Evolutionary conservation across 352 stramenopile species (phyloP).

Genomic region (Phytophthora hibernalis): DNA sequence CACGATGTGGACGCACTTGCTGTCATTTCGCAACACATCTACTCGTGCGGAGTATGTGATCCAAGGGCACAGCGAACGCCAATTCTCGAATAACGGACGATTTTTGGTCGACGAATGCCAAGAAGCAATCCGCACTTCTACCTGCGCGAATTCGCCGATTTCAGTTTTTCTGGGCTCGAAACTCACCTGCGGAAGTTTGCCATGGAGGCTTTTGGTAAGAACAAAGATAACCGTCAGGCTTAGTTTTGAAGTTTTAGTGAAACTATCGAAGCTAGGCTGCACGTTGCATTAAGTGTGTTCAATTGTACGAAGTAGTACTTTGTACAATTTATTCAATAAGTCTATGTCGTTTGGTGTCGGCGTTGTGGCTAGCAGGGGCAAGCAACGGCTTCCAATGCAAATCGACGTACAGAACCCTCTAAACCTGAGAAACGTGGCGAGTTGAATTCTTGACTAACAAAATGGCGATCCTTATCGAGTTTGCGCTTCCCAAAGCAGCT

Average conservation of each 20-base stretch:
- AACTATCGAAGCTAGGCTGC: not conserved
- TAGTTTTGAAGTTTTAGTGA: too few relatives aligned
- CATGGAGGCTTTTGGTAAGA: conserved; percentile 14
- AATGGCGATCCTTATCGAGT: conserved; percentile 34
- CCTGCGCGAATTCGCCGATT: conserved; percentile 19
- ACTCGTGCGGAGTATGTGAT: conserved; percentile 17
- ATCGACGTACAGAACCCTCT: conserved; percentile 32
- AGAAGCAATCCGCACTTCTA: conserved; percentile 40
- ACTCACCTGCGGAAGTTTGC: conserved; percentile 32
- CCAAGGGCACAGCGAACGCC: conserved; percentile 6
- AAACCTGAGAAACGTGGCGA: conserved; percentile 35
- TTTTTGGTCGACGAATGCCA: conserved; percentile 49
- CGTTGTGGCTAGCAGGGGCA: conserved; percentile 26
- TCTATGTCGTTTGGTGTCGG: conserved; percentile 19
- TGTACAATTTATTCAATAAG: conserved; percentile 17
- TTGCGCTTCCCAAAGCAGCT: conserved; percentile 60
- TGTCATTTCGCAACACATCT: conserved; percentile 35
- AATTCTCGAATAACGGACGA: not conserved
- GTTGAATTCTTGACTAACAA: conserved; percentile 31
- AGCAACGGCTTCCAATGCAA: conserved; percentile 35
- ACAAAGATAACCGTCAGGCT: not conserved
- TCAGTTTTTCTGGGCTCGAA: conserved; percentile 37
- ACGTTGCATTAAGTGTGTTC: not conserved
- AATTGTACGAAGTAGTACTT: too few relatives aligned
- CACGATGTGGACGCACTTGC: conserved; percentile 41